These are phyloP conservation scores for Talaromyces sp. DNA, from an alignment of 2,329 filamentous ascomycete genomes.

Conservation along the genomic window DNA sequence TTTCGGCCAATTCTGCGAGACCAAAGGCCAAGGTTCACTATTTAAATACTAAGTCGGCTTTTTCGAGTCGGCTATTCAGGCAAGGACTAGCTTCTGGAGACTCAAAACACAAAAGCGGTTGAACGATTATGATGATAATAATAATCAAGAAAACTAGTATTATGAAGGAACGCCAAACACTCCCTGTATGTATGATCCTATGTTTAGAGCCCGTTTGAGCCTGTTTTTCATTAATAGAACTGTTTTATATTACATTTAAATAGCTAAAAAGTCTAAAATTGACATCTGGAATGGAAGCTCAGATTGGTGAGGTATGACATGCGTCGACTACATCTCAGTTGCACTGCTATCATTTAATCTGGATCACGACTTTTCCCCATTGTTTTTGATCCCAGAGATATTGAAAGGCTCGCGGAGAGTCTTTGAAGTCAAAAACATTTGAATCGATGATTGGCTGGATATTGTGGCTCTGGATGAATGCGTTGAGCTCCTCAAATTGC, in stretches of 20 bases:
- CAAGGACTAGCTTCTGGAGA: not conserved
- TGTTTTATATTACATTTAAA: not conserved
- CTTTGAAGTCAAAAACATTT: constrained; percentile 49
- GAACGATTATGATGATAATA: not conserved
- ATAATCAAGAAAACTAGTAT: not conserved
- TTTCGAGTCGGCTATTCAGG: not conserved
- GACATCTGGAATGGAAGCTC: not conserved
- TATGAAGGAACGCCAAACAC: not conserved
- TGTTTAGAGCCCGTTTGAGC: not conserved
- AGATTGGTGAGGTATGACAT: not conserved
- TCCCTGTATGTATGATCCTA: not conserved
- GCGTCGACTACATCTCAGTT: not conserved
- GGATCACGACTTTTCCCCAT: constrained; percentile 36
- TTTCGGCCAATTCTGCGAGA: not conserved
- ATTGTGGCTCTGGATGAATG: constrained; percentile 52
- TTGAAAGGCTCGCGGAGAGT: constrained; percentile 50
- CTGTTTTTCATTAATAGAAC: not conserved
- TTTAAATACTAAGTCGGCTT: not conserved
- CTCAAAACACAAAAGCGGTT: not conserved
- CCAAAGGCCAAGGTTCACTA: not conserved
- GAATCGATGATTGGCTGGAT: constrained; percentile 56
- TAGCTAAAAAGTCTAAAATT: not conserved
- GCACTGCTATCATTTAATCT: not conserved
- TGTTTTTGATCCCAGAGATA: constrained; percentile 41
- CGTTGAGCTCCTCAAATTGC: constrained; percentile 55